Base-by-base conservation (phyloP, 202 grass and related monocot genomes). In the Tripidium arundinaceum region DNA sequence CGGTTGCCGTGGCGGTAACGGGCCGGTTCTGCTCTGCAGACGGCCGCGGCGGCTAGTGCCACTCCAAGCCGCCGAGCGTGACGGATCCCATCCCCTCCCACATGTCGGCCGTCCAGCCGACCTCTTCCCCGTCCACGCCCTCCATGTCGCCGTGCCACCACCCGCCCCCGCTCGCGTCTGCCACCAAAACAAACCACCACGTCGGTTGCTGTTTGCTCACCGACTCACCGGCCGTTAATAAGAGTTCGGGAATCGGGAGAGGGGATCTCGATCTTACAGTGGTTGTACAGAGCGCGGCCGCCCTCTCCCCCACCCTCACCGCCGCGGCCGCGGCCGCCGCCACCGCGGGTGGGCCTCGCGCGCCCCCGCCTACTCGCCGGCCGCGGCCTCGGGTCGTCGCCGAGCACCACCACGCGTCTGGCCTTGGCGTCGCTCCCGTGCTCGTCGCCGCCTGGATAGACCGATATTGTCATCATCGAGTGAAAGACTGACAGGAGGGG, bases 61-160 rank as follows among this genome's bases (percentile, higher is more conserved):
- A 97, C 76, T 94, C 87, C 65, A 94, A 46, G 69, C 94, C 91
- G 75, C 95, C 92, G 29, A 98, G 79, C 16, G 85, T 87, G 38
- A 86, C 88, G 59, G 92, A 91, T 3, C 95, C 95, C 88, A 93
- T 87, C 39, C 90, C 92, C 83, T 98, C 95, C 95, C 95, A 98
- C 77, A 91, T 82, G 62, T 94, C 88, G 18, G 91, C 86, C 8
- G 75, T 92, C 80, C 84, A 94, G 15, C 95, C 95, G 49, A 98
- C 84, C 62, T 94, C 95, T 84, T 94, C 95, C 21, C 79, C 86
- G 74, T 98, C 95, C 29, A 98, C 79, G 61, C 92, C 95, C 65
- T 98, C 95, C 84, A 63, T 89, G 59, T 87, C 84, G 49, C 86
- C 86, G 40, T 93, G 86, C 92, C 92, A 98, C 86, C 73, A 71